Conservation (phyloP, 495 filamentous ascomycete species). For the Hamigera avellanea region DNA sequence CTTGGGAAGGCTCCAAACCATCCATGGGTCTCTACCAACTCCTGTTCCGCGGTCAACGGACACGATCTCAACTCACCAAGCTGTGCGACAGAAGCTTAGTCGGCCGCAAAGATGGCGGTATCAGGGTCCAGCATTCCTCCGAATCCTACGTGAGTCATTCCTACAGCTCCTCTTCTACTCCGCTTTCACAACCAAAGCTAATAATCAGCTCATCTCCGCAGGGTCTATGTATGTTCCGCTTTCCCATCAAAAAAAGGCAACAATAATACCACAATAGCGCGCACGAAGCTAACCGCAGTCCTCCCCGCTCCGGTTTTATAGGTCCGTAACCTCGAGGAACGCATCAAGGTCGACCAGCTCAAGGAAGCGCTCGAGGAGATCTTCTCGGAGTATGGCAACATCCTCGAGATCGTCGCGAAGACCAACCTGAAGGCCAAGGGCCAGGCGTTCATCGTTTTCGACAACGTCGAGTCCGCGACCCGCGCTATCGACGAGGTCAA, state of each 20-base stretch:
- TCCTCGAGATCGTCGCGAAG: slow-evolving; percentile 90
- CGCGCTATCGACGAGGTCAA: slow-evolving; percentile 82
- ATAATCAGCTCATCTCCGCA: slow-evolving; percentile 15
- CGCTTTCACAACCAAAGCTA: slow-evolving; percentile 5
- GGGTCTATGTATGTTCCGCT: slow-evolving; percentile 39
- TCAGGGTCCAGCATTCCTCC: slow-evolving; percentile 22
- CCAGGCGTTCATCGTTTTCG: slow-evolving; percentile 94
- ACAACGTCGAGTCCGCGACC: slow-evolving; percentile 59
- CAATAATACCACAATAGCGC: slow-evolving; percentile 6
- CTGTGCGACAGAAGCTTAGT: slow-evolving; percentile 1
- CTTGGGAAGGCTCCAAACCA: too few species aligned
- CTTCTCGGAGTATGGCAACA: slow-evolving; percentile 82
- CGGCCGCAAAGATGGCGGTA: slow-evolving; percentile 31
- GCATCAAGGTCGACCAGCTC: slow-evolving; percentile 70
- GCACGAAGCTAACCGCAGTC: slow-evolving; percentile 8
- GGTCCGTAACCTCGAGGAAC: slow-evolving; percentile 89
- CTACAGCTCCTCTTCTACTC: background rate
- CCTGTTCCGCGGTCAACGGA: too few species aligned
- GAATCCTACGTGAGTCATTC: slow-evolving; percentile 36
- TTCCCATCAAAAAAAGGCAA: slow-evolving; percentile 7
- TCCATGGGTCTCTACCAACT: too few species aligned
- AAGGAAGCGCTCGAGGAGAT: slow-evolving; percentile 63
- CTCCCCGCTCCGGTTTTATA: slow-evolving; percentile 22
- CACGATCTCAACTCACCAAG: background rate
- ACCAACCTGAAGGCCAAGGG: slow-evolving; percentile 85